Evolutionary conservation across 441 rosid genomes (phyloP).

Genomic region (Theobroma grandiflorum): DNA sequence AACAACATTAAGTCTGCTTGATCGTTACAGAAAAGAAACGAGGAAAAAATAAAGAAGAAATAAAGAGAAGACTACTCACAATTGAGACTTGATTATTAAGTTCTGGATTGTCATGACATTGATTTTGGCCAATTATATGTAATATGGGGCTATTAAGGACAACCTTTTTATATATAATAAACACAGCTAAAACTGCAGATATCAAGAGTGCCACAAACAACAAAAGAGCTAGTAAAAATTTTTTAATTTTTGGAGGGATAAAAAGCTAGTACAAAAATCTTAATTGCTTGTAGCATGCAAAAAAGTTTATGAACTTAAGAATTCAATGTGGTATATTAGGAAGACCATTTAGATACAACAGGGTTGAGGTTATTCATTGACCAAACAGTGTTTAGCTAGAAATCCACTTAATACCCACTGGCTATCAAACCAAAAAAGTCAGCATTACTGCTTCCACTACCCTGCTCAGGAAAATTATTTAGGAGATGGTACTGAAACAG

Average conservation of each 20-base stretch:
- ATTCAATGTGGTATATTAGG: background rate
- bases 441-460: constrained; percentile 7
- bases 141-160: background rate
- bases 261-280: background rate
- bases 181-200: no score
- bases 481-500: background rate
- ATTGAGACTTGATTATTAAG: background rate
- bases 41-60: background rate
- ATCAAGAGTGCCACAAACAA: background rate
- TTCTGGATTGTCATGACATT: background rate
- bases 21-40: background rate
- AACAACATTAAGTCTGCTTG: background rate
- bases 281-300: background rate
- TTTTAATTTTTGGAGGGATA: background rate
- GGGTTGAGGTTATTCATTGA: constrained; percentile 8
- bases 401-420: constrained; percentile 2
- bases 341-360: background rate
- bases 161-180: background rate
- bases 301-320: background rate
- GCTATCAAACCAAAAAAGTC: constrained; percentile 12
- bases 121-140: background rate
- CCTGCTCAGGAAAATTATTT: background rate
- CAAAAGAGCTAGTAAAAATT: background rate
- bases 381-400: constrained; percentile 12
- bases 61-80: background rate